phyloP scores from a whole-genome alignment of 805 yeast species.

The Candida loeiensis region DNA sequence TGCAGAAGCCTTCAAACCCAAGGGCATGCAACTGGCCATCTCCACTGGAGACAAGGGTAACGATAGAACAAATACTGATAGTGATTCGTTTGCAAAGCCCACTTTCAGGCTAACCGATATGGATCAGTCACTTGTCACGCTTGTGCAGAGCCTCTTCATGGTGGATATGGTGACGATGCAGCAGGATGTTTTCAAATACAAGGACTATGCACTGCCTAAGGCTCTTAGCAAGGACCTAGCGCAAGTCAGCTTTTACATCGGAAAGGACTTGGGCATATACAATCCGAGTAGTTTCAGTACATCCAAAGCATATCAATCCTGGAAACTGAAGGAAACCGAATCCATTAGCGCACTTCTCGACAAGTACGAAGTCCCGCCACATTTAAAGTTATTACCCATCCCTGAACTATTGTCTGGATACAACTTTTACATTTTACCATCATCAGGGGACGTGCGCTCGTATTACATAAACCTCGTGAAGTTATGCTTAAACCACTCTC shows the following conservation, averaged over 20 bases:
- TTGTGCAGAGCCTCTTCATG: constrained; percentile 48
- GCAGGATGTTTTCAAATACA: constrained; percentile 46
- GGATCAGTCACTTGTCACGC: constrained; percentile 40
- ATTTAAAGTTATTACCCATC: constrained; percentile 26
- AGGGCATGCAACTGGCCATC: constrained; percentile 2
- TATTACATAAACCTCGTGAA: constrained; percentile 39
- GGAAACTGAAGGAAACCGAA: constrained; percentile 30
- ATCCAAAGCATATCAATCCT: constrained; percentile 22
- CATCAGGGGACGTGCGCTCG: constrained; percentile 31
- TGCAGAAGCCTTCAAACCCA: constrained; percentile 35
- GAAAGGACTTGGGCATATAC: constrained; percentile 42
- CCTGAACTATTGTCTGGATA: constrained; percentile 34
- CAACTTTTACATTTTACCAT: constrained; percentile 37
- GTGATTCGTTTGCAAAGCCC: constrained; percentile 35
- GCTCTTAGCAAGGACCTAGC: constrained; percentile 35
- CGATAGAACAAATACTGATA: neutral
- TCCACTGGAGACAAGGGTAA: constrained; percentile 1
- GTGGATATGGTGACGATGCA: constrained; percentile 50
- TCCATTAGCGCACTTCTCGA: constrained; percentile 21
- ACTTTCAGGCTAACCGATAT: constrained; percentile 54
- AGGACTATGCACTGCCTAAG: constrained; percentile 38
- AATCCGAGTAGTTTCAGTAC: constrained; percentile 23
- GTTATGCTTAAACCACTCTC: constrained; percentile 43
- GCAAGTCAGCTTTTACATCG: constrained; percentile 30
- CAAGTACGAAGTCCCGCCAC: constrained; percentile 33